A percentile compares a stretch with the other conserved stretches of the same genome.
Evolutionary conservation across 2,329 filamentous ascomycete genomes (phyloP).

Genomic region (Nemania sp.): DNA sequence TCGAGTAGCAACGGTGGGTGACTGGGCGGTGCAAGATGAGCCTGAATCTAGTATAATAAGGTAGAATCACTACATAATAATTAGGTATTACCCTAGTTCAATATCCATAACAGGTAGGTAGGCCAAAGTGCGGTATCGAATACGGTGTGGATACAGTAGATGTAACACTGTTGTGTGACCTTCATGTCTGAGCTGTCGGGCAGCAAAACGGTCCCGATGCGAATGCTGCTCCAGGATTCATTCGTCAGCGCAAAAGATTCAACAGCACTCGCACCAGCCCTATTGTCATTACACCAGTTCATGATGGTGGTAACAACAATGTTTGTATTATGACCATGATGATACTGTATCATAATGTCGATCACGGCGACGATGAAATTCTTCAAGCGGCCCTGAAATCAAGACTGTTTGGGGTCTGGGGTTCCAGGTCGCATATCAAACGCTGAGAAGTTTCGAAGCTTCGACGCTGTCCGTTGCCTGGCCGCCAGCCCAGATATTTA

Average conservation of each 20-base stretch:
- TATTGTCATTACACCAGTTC: constrained; percentile 1
- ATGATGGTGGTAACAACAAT: not conserved
- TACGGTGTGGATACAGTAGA: too few species aligned
- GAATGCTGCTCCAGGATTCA: too few species aligned
- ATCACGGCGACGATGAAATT: not conserved
- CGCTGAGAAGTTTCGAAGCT: constrained; percentile 35
- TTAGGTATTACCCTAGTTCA: too few species aligned
- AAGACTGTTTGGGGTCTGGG: constrained; percentile 16
- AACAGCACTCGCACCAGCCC: constrained; percentile 10
- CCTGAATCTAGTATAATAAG: not conserved
- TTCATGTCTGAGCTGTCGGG: too few species aligned
- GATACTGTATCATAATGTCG: too few species aligned
- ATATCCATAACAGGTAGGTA: too few species aligned
- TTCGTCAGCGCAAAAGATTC: too few species aligned
- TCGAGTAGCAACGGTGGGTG: too few species aligned
- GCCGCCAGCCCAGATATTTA: not conserved
- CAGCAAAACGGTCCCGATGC: too few species aligned
- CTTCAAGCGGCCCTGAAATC: not conserved
- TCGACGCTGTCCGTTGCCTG: constrained; percentile 4
- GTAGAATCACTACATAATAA: not conserved
- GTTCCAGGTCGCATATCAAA: constrained; percentile 30
- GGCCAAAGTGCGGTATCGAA: too few species aligned
- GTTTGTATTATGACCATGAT: too few species aligned
- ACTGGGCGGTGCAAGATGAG: not conserved
- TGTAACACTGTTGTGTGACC: too few species aligned